Conservation (phyloP, 2,329 filamentous ascomycete genomes). For the Pseudogymnoascus sp. region DNA sequence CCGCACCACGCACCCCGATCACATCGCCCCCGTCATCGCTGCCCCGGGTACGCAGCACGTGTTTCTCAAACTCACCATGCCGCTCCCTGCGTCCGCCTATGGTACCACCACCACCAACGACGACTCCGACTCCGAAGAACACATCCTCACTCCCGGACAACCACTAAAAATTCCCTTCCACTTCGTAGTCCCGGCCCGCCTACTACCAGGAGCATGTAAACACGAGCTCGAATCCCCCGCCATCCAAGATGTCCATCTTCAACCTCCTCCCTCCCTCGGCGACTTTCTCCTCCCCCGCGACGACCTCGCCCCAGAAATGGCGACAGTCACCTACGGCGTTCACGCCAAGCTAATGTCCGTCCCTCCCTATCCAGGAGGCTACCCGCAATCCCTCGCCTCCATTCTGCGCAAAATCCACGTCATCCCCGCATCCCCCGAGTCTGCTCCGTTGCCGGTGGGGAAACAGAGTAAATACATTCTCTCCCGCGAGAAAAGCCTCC, state of each 20-base stretch:
- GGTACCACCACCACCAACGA: constrained; percentile 18
- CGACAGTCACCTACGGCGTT: constrained; percentile 23
- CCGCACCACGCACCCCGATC: not conserved
- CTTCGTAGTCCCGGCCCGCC: constrained; percentile 27
- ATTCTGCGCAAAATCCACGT: constrained; percentile 20
- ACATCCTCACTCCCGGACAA: constrained; percentile 16
- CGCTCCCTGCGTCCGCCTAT: constrained; percentile 24
- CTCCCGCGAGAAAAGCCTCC: constrained; percentile 23
- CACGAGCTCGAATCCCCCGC: constrained; percentile 15
- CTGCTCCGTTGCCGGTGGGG: constrained; percentile 24
- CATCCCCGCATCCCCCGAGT: constrained; percentile 22
- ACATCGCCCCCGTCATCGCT: not conserved
- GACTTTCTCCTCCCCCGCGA: constrained; percentile 16
- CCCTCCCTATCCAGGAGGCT: not conserved
- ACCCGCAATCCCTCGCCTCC: not conserved
- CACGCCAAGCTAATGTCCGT: constrained; percentile 21
- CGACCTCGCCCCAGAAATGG: constrained; percentile 27
- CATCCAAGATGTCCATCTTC: constrained; percentile 25
- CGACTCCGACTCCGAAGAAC: not conserved
- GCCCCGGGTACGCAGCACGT: constrained; percentile 17
- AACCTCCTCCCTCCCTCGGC: constrained; percentile 27
- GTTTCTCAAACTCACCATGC: constrained; percentile 28
- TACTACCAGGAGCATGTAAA: constrained; percentile 25
- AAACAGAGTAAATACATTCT: constrained; percentile 19
- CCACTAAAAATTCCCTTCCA: constrained; percentile 27